Percentiles rank a stretch among this genome's conserved stretches.
These are phyloP conservation scores for Claviceps humidiphila DNA, from an alignment of 2,329 filamentous ascomycete species.

Conservation along the genomic window DNA sequence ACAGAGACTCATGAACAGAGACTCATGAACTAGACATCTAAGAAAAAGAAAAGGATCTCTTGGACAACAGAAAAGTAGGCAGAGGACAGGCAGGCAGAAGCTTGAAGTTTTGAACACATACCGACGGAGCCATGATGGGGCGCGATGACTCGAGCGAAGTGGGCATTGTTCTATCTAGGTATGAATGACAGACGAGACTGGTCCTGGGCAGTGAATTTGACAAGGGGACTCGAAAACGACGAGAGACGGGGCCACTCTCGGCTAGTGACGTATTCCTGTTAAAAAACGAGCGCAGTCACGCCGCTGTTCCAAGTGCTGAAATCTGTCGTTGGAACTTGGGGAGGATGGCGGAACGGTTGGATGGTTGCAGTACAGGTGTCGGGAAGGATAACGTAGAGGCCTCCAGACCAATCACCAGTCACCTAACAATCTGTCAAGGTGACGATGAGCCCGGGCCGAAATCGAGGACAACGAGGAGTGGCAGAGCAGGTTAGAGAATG, in stretches of 20 bases:
- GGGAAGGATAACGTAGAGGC: not conserved
- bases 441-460: not conserved
- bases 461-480: not conserved
- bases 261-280: not conserved
- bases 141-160: slow-evolving; percentile 46
- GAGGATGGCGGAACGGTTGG: too few relatives aligned
- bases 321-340: not conserved
- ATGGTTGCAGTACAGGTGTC: not conserved
- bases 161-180: slow-evolving; percentile 32
- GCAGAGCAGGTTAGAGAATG: not conserved
- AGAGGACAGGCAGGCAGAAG: not conserved
- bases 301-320: not conserved
- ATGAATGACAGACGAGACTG: not conserved
- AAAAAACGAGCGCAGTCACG: not conserved
- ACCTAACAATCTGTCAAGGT: not conserved
- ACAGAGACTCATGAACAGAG: slow-evolving; percentile 4
- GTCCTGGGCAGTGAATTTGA: not conserved
- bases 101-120: slow-evolving; percentile 26
- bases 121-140: slow-evolving; percentile 50
- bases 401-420: not conserved
- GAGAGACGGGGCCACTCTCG: not conserved
- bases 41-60: not conserved
- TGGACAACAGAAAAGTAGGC: not conserved
- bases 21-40: not conserved
- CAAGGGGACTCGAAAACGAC: not conserved